phyloP scores from a whole-genome alignment of 495 filamentous ascomycete genomes.

The Penicillium soppii region DNA sequence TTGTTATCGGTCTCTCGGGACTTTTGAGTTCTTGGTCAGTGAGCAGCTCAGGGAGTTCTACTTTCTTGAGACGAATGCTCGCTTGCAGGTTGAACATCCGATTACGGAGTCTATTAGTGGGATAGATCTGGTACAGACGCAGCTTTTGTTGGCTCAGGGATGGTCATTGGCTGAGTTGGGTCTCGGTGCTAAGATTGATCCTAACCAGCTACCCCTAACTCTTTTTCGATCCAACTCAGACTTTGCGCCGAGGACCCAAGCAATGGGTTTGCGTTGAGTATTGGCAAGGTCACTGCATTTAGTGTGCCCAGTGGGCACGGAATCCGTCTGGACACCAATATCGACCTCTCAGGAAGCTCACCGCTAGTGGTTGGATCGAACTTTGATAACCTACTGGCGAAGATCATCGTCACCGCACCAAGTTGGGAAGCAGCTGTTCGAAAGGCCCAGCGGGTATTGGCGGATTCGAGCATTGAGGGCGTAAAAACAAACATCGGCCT shows the following conservation, averaged over 20 bases:
- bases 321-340: constrained; percentile 55
- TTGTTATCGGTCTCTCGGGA: constrained; percentile 56
- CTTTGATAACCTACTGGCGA: constrained; percentile 61
- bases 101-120: constrained; percentile 54
- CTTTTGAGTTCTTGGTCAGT: constrained; percentile 62
- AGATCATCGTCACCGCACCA: constrained; percentile 58
- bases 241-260: constrained; percentile 56
- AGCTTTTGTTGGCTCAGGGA: constrained; percentile 57
- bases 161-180: constrained; percentile 39
- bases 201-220: constrained; percentile 31
- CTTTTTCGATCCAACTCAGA: constrained; percentile 55
- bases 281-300: constrained; percentile 56
- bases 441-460: constrained; percentile 54
- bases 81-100: constrained; percentile 57
- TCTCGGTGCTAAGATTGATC: constrained; percentile 27
- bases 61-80: constrained; percentile 66
- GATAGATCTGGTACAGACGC: constrained; percentile 55
- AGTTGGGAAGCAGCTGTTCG: constrained; percentile 49
- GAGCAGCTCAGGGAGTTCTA: constrained; percentile 55
- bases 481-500: constrained; percentile 57
- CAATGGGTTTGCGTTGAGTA: constrained; percentile 54
- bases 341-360: constrained; percentile 30
- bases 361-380: constrained; percentile 49
- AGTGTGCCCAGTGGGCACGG: constrained; percentile 54
- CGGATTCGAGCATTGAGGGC: constrained; percentile 52